These are phyloP conservation scores for Telfairia occidentalis DNA, from an alignment of 331 rosid species.

Conservation along the genomic window DNA sequence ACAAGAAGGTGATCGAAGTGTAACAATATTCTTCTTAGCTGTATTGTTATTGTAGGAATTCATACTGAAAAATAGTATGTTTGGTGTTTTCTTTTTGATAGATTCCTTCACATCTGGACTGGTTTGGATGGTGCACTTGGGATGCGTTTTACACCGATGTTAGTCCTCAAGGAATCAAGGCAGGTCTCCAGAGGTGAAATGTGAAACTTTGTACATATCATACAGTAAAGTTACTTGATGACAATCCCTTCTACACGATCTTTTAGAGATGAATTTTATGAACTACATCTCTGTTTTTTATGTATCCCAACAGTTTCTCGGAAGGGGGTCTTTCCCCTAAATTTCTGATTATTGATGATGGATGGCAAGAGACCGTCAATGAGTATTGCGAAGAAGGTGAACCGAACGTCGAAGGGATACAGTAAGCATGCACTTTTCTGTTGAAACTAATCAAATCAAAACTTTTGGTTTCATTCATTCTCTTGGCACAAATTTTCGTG, in stretches of 20 bases:
- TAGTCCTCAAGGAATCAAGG: slow-evolving; percentile 47
- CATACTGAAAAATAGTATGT: not conserved
- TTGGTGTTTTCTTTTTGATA: not conserved
- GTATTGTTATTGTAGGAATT: not conserved
- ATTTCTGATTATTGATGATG: slow-evolving; percentile 62
- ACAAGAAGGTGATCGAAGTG: slow-evolving; percentile 26
- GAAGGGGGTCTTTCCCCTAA: slow-evolving; percentile 53
- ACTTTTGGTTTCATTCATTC: not conserved
- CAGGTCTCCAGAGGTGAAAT: slow-evolving; percentile 48
- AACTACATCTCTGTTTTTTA: not conserved
- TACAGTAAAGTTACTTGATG: too few species aligned
- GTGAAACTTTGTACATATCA: not conserved
- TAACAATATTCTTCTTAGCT: not conserved
- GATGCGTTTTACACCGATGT: slow-evolving; percentile 56
- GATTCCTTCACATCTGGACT: slow-evolving; percentile 43
- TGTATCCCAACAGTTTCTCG: slow-evolving; percentile 24
- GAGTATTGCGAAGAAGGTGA: slow-evolving; percentile 47
- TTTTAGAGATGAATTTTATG: not conserved
- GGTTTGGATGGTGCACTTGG: slow-evolving; percentile 93
- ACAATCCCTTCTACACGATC: not conserved
- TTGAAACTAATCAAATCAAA: not conserved
- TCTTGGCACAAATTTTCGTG: slow-evolving; percentile 7
- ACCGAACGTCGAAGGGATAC: slow-evolving; percentile 41
- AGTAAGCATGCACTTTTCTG: slow-evolving; percentile 30
- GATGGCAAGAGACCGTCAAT: slow-evolving; percentile 49